These are phyloP conservation scores for Fomitopsis schrenkii DNA, from an alignment of 1,284 basidiomycete genomes.

Conservation along the genomic window DNA sequence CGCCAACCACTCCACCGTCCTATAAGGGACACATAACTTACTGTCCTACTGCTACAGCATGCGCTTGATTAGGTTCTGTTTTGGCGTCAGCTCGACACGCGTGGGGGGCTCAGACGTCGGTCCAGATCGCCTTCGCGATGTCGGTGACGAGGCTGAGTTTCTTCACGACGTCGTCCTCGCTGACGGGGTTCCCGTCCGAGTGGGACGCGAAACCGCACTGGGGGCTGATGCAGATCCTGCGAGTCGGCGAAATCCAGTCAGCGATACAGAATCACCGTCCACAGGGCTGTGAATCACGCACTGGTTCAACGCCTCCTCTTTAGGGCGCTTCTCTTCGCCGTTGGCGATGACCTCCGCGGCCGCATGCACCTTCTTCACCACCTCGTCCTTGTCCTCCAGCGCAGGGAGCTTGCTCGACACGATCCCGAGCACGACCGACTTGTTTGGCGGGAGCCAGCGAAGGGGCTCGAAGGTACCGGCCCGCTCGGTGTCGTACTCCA, in stretches of 20 bases:
- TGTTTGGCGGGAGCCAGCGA: constrained; percentile 60
- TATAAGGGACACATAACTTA: not conserved
- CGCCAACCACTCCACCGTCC: too few species aligned
- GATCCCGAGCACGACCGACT: constrained; percentile 69
- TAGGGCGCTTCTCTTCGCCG: constrained; percentile 47
- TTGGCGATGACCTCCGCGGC: constrained; percentile 58
- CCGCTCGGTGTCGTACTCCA: constrained; percentile 77
- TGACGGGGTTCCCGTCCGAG: constrained; percentile 60
- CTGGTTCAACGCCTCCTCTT: constrained; percentile 57
- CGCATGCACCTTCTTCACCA: constrained; percentile 57
- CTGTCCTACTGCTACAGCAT: not conserved
- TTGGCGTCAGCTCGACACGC: not conserved
- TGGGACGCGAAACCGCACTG: constrained; percentile 77
- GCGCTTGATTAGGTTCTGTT: not conserved
- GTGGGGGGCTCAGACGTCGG: constrained; percentile 11
- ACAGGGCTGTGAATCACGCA: constrained; percentile 27
- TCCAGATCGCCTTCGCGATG: constrained; percentile 52
- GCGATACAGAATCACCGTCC: not conserved
- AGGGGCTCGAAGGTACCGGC: constrained; percentile 71
- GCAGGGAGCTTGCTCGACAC: constrained; percentile 68
- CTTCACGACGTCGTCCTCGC: constrained; percentile 45
- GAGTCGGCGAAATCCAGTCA: constrained; percentile 1
- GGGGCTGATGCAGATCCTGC: constrained; percentile 62
- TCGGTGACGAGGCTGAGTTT: constrained; percentile 52
- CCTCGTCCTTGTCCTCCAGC: constrained; percentile 58